Evolutionary conservation across 139 green algal species (phyloP).

Genomic region (Edaphochlamys debaryana): DNA sequence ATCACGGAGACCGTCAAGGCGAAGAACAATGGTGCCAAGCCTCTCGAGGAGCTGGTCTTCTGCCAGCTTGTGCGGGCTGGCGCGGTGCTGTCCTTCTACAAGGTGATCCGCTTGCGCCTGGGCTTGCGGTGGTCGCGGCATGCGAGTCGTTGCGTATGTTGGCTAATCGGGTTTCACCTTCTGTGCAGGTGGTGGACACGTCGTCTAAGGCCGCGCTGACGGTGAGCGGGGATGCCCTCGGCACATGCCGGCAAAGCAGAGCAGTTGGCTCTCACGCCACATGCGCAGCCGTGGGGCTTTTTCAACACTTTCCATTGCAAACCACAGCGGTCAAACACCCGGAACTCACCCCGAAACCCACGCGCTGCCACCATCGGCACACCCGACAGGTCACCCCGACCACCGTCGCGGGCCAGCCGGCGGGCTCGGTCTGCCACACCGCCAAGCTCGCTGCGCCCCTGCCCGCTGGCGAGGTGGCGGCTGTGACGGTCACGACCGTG

Average conservation of each 20-base stretch:
- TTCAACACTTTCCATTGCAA: too few species aligned
- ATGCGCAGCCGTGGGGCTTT: too few species aligned
- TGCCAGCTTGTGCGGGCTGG: conserved; percentile 45
- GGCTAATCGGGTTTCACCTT: neutral
- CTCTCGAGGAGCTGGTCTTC: conserved; percentile 38
- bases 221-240: too few species aligned
- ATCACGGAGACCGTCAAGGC: conserved; percentile 59
- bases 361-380: too few species aligned
- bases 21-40: conserved; percentile 56
- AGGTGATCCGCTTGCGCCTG: conserved; percentile 46
- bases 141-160: too few species aligned
- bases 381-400: neutral
- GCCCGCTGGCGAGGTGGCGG: conserved; percentile 8
- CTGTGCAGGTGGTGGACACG: neutral
- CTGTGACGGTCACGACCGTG: conserved; percentile 45
- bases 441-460: conserved; percentile 45
- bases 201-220: conserved; percentile 4
- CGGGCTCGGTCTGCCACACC: conserved; percentile 55
- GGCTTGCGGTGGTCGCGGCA: too few species aligned
- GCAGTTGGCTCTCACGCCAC: too few species aligned
- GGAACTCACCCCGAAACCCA: too few species aligned
- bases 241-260: neutral
- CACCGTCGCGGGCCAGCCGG: conserved; percentile 39
- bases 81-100: conserved; percentile 42
- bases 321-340: too few species aligned